A percentile compares a stretch with the other conserved stretches of the same genome.
Conservation (phyloP, 805 yeast genomes). For the Metschnikowia aberdeeniae region DNA sequence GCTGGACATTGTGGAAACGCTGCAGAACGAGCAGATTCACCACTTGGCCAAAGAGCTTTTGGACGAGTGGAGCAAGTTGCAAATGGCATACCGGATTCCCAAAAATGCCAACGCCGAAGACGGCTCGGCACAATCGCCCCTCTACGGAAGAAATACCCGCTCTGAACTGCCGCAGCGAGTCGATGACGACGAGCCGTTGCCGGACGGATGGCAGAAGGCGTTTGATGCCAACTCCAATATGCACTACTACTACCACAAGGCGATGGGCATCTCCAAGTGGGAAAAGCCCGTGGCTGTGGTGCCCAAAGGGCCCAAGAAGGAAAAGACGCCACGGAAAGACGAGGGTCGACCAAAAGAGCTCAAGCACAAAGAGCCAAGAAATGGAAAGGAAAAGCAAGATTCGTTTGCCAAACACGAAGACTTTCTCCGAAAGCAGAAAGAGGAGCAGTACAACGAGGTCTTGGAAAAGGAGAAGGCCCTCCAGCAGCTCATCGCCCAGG, state of each 20-base stretch:
- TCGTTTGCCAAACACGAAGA: constrained; percentile 34
- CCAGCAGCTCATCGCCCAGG: constrained; percentile 33
- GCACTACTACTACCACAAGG: constrained; percentile 53
- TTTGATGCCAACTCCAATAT: constrained; percentile 41
- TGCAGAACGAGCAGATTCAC: constrained; percentile 25
- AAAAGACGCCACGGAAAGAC: constrained; percentile 8
- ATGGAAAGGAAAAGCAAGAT: constrained; percentile 11
- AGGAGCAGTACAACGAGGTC: constrained; percentile 30
- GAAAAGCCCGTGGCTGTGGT: constrained; percentile 46
- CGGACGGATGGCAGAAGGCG: constrained; percentile 66
- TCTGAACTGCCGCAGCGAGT: constrained; percentile 16
- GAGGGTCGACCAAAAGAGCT: neutral
- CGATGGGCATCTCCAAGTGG: constrained; percentile 51
- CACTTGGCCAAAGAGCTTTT: constrained; percentile 44
- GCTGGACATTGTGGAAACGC: constrained; percentile 30
- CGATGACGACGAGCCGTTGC: constrained; percentile 33
- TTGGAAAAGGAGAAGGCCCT: constrained; percentile 32
- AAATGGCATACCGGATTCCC: constrained; percentile 84
- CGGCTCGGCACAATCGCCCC: constrained; percentile 8
- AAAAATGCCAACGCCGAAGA: constrained; percentile 36
- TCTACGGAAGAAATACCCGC: constrained; percentile 12
- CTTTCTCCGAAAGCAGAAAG: constrained; percentile 28
- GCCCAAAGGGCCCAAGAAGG: constrained; percentile 29
- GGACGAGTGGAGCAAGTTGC: constrained; percentile 65
- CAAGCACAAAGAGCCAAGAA: neutral